Evolutionary conservation across 1,139 yeast genomes (phyloP).

Genomic region (Geotrichum cucujoidarum): DNA sequence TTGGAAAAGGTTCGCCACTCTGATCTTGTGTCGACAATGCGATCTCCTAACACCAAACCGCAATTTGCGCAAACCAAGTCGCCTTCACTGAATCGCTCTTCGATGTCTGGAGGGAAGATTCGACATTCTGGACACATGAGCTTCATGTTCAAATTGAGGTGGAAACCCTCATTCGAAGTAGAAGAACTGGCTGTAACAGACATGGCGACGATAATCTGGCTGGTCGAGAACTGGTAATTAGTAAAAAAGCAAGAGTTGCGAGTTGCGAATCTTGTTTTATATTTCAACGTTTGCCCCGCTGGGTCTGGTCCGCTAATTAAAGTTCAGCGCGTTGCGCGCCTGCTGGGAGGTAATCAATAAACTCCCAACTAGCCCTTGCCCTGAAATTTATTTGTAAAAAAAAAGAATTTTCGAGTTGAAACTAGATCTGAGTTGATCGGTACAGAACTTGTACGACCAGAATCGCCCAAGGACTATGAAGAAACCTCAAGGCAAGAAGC

Average conservation of each 20-base stretch:
- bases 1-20: constrained; percentile 97
- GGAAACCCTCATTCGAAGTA: constrained; percentile 25
- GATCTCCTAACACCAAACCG: constrained; percentile 86
- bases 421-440: too few species aligned
- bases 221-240: neutral
- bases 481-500: constrained; percentile 5
- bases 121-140: constrained; percentile 95
- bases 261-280: neutral
- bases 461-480: neutral
- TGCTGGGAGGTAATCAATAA: too few species aligned
- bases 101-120: constrained; percentile 90
- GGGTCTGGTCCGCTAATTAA: too few species aligned
- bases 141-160: constrained; percentile 68
- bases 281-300: neutral
- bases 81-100: constrained; percentile 94
- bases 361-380: too few species aligned
- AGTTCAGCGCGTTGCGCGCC: too few species aligned
- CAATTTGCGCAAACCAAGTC: constrained; percentile 97
- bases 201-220: constrained; percentile 15
- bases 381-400: too few species aligned
- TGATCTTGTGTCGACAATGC: constrained; percentile 90
- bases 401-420: too few species aligned
- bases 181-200: constrained; percentile 14
- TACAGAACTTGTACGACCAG: too few species aligned
- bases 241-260: neutral